These are phyloP conservation scores for Hawksworthiomyces lignivorus DNA, from an alignment of 2,329 filamentous ascomycete species.

Conservation along the genomic window DNA sequence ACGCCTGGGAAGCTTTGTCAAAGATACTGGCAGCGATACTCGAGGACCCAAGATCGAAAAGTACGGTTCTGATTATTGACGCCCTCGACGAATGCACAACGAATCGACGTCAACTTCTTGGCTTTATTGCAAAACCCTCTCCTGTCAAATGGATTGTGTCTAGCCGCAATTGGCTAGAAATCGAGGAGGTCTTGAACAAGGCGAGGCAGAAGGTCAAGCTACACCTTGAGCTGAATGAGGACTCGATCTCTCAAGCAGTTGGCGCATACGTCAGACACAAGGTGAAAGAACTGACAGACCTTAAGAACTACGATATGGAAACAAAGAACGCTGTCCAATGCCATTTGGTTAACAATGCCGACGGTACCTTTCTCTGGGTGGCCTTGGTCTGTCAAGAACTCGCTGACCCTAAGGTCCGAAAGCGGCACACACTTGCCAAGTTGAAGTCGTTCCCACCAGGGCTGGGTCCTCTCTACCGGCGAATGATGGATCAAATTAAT, in stretches of 20 bases:
- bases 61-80: constrained; percentile 34
- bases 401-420: constrained; percentile 11
- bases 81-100: constrained; percentile 38
- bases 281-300: constrained; percentile 20
- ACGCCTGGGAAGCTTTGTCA: constrained; percentile 30
- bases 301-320: constrained; percentile 19
- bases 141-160: constrained; percentile 35
- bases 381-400: constrained; percentile 29
- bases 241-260: constrained; percentile 23
- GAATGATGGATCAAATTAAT: constrained; percentile 29
- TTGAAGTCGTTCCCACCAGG: constrained; percentile 24
- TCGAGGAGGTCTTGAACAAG: constrained; percentile 23
- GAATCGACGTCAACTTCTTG: constrained; percentile 22
- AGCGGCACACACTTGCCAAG: constrained; percentile 7
- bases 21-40: constrained; percentile 34
- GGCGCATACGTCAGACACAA: constrained; percentile 28
- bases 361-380: constrained; percentile 37
- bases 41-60: constrained; percentile 22
- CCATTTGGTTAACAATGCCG: constrained; percentile 23
- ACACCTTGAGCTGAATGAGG: constrained; percentile 29
- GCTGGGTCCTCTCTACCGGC: constrained; percentile 28
- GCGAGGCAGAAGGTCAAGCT: constrained; percentile 20
- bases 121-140: constrained; percentile 21
- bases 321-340: constrained; percentile 14
- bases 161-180: constrained; percentile 32